These are phyloP conservation scores for Quercus berberidifolia DNA, from an alignment of 306 rosid genomes.

Conservation along the genomic window DNA sequence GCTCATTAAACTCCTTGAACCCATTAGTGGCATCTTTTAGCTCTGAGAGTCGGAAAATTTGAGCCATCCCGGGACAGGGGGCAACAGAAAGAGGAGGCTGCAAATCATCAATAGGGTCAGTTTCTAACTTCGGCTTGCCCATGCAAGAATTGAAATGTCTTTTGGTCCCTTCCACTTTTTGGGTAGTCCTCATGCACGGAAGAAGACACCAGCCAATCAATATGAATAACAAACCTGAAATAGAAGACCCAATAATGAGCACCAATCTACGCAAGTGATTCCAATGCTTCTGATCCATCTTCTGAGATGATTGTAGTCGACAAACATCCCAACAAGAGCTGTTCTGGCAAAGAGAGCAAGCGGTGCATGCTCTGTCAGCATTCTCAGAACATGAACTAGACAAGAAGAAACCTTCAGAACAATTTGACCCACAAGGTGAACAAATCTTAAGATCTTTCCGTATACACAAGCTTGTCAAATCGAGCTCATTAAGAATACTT, in stretches of 20 bases:
- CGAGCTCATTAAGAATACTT: slow-evolving; percentile 64
- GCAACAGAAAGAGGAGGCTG: slow-evolving; percentile 29
- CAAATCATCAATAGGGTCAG: slow-evolving; percentile 34
- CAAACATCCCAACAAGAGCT: slow-evolving; percentile 71
- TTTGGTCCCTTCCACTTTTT: slow-evolving; percentile 25
- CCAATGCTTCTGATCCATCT: slow-evolving; percentile 44
- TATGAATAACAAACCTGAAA: slow-evolving; percentile 44
- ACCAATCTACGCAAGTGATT: slow-evolving; percentile 37
- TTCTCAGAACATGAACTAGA: slow-evolving; percentile 72
- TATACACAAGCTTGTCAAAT: slow-evolving; percentile 68
- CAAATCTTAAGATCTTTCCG: slow-evolving; percentile 73
- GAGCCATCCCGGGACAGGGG: slow-evolving; percentile 80
- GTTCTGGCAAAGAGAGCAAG: slow-evolving; percentile 96
- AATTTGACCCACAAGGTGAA: slow-evolving; percentile 76
- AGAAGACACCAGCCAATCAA: slow-evolving; percentile 50
- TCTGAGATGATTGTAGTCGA: slow-evolving; percentile 42
- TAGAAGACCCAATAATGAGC: slow-evolving; percentile 53
- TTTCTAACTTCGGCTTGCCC: slow-evolving; percentile 55
- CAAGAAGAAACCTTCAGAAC: slow-evolving; percentile 79
- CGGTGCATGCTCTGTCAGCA: slow-evolving; percentile 74
- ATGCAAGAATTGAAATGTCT: slow-evolving; percentile 58
- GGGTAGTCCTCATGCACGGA: slow-evolving; percentile 8
- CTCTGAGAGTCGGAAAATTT: slow-evolving; percentile 83
- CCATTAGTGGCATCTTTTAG: slow-evolving; percentile 94
- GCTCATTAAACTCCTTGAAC: slow-evolving; percentile 92